Percentiles rank a stretch among this genome's conserved stretches.
Evolutionary conservation across 208 protist species (phyloP).

Genomic region (Crithidia bombi): DNA sequence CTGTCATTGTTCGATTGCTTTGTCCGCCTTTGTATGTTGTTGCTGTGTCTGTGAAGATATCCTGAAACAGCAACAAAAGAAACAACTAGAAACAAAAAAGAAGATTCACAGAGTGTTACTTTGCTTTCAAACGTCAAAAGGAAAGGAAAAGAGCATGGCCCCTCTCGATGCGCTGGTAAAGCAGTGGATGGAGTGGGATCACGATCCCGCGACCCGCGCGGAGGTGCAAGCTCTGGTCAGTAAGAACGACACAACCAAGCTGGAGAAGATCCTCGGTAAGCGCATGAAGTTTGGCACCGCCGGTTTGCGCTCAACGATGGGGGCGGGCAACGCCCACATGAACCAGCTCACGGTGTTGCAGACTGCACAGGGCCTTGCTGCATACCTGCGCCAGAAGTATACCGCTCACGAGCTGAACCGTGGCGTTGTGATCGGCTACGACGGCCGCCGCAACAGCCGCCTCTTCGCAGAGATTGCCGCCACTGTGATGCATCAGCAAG

Average conservation of each 20-base stretch:
- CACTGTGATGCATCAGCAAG: constrained; percentile 80
- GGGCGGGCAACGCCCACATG: constrained; percentile 94
- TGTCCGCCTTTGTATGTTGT: too few relatives aligned
- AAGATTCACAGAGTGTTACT: too few relatives aligned
- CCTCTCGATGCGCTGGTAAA: constrained; percentile 48
- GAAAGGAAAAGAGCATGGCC: constrained; percentile 5
- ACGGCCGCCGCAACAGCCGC: constrained; percentile 94
- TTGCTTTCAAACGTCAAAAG: too few relatives aligned
- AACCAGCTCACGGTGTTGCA: constrained; percentile 97
- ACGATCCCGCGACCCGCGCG: constrained; percentile 45
- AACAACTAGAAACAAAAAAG: neutral
- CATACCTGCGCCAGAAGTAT: constrained; percentile 63
- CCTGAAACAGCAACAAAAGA: neutral
- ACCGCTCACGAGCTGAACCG: constrained; percentile 34
- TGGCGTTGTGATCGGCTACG: constrained; percentile 95
- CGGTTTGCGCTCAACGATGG: constrained; percentile 94
- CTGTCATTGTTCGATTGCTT: too few relatives aligned
- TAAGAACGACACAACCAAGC: constrained; percentile 35
- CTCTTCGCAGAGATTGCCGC: constrained; percentile 91
- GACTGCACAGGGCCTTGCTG: constrained; percentile 89
- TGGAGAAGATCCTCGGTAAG: constrained; percentile 69
- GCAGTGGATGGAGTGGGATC: constrained; percentile 81
- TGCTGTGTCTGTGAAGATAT: too few relatives aligned
- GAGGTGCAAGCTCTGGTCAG: constrained; percentile 53
- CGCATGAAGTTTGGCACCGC: constrained; percentile 96